A percentile compares a stretch with the other conserved stretches of the same genome.
phyloP scores from a whole-genome alignment of 23 red algal genomes.

The Gracilaria caudata region DNA sequence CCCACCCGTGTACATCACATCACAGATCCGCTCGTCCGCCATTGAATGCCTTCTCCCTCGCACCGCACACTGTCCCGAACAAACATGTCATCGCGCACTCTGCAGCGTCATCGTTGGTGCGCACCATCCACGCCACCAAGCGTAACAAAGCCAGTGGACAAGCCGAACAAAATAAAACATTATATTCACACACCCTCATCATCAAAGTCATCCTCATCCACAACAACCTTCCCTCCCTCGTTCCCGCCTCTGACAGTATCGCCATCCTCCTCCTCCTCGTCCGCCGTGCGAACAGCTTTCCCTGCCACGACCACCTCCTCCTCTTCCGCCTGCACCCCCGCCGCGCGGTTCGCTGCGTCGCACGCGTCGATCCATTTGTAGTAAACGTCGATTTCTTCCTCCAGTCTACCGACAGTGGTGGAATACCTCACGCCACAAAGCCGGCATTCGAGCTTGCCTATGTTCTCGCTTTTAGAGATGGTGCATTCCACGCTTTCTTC shows the following conservation, averaged over 20 bases:
- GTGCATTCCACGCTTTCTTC: constrained; percentile 47
- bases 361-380: constrained; percentile 75
- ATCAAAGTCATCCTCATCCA: constrained; percentile 22
- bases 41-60: too few relatives aligned
- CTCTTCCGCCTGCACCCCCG: background rate
- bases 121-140: background rate
- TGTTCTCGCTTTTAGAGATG: constrained; percentile 2
- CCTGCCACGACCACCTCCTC: background rate
- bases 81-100: background rate
- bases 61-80: too few relatives aligned
- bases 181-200: background rate
- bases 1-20: too few relatives aligned
- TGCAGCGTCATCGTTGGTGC: background rate
- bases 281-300: background rate
- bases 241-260: background rate
- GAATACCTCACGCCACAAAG: constrained; percentile 56
- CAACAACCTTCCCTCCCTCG: background rate
- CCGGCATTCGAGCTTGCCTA: constrained; percentile 52
- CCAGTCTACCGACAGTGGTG: constrained; percentile 38
- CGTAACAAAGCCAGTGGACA: too few relatives aligned
- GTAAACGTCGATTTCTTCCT: constrained; percentile 68
- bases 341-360: constrained; percentile 41
- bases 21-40: too few relatives aligned
- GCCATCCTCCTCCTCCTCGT: background rate
- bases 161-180: background rate